phyloP scores from a whole-genome alignment of 352 stramenopile species.

The Pelagophyceae sp. region DNA sequence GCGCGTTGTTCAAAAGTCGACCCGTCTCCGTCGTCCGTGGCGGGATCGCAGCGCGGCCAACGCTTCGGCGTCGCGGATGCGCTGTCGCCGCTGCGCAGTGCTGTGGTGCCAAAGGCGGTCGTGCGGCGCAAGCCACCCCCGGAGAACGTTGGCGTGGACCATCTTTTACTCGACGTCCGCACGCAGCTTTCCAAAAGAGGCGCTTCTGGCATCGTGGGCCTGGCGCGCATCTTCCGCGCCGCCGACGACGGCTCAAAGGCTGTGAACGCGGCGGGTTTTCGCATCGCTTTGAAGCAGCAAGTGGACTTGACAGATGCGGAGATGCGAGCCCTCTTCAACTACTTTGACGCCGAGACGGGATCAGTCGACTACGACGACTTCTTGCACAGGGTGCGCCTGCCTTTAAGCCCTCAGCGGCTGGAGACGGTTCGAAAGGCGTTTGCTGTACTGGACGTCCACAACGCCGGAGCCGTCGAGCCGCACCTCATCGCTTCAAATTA shows the following conservation, averaged over 20 bases:
- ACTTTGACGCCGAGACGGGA: conserved; percentile 46
- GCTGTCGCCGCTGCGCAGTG: too few species aligned
- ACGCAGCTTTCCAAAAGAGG: conserved; percentile 50
- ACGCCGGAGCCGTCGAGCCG: conserved; percentile 50
- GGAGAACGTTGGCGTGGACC: background rate
- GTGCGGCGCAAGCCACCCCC: too few species aligned
- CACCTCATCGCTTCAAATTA: conserved; percentile 57
- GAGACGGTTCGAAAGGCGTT: conserved; percentile 67
- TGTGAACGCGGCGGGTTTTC: conserved; percentile 64
- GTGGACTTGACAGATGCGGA: conserved; percentile 38
- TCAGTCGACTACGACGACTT: conserved; percentile 44
- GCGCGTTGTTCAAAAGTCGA: too few species aligned
- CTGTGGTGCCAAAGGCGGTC: background rate
- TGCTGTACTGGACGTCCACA: conserved; percentile 60
- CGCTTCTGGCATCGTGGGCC: conserved; percentile 58
- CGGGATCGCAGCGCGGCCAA: too few species aligned
- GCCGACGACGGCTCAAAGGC: conserved; percentile 54
- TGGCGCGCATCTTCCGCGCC: conserved; percentile 68
- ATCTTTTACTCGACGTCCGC: background rate
- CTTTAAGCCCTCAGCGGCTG: conserved; percentile 55
- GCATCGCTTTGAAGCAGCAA: conserved; percentile 48
- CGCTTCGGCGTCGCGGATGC: conserved; percentile 6
- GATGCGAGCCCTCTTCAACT: conserved; percentile 43
- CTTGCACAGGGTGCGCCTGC: conserved; percentile 37
- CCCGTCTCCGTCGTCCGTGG: too few species aligned